These are phyloP conservation scores for Persicaria tinctoria DNA, from an alignment of 148 eudicot genomes.

Conservation along the genomic window DNA sequence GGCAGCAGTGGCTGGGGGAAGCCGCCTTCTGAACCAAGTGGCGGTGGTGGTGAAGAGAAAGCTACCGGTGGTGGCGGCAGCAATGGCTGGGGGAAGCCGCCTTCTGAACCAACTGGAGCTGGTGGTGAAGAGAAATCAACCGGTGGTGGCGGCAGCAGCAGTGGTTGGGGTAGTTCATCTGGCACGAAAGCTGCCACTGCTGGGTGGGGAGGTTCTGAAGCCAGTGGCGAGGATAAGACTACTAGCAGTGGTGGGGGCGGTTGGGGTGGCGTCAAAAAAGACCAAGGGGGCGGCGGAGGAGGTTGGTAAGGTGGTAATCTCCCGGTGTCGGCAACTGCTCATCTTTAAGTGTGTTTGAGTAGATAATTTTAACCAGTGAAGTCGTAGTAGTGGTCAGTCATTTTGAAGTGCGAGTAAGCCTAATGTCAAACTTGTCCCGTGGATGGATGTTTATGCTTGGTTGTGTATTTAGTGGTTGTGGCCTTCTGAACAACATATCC, in stretches of 20 bases:
- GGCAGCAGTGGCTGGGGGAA: too few relatives aligned
- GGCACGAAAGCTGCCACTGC: too few relatives aligned
- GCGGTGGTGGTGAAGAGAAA: too few relatives aligned
- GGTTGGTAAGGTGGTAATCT: neutral
- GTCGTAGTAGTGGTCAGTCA: neutral
- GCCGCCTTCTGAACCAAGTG: too few relatives aligned
- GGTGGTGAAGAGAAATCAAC: neutral
- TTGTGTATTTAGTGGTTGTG: neutral
- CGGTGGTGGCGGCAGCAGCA: neutral
- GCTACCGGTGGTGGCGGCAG: neutral
- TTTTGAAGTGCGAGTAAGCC: neutral
- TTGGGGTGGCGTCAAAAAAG: neutral
- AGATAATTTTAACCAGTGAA: neutral
- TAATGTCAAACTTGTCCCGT: neutral
- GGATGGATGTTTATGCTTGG: neutral
- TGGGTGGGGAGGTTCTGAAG: neutral
- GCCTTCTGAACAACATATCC: neutral
- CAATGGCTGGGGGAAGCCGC: neutral
- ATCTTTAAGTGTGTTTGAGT: neutral
- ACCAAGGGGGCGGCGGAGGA: neutral
- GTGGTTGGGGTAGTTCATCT: too few relatives aligned
- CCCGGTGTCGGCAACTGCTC: neutral
- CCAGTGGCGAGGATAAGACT: neutral
- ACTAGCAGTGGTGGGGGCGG: neutral
- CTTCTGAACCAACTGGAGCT: neutral